Evolutionary conservation across 495 filamentous ascomycete species (phyloP), one percentile per base, ranked within the genome.

Genomic region (Tetracladium marchalianum): DNA sequence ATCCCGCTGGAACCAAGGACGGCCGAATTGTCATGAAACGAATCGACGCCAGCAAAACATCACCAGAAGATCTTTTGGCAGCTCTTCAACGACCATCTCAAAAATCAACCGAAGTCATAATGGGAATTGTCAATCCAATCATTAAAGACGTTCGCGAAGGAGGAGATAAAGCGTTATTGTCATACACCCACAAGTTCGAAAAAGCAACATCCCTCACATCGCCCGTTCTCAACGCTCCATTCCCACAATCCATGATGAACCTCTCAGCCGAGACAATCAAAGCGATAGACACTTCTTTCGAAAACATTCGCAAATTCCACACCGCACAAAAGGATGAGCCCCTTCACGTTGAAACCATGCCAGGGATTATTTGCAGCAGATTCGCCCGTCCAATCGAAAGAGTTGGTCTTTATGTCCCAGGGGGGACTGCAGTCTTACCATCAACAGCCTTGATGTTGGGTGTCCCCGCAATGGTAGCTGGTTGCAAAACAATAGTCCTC

Each of bases 381-480:
- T 97, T 97, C 69, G 82, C 84, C 1, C 75, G 93, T 2, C 80
- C 92, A 0, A 96, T 98, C 48, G 92, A 97, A 62, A 73, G 87
- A 13, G 92, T 98, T 27, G 92, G 92, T 44, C 76, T 95, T 36
- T 98, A 98, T 62, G 80, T 98, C 8, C 92, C 92, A 8, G 92
- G 92, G 45, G 92, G 92, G 41, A 98, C 92, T 0, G 92, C 92
- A 1, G 92, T 98, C 11, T 76, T 98, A 11, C 92, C 92, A 4
- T 94, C 87, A 39, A 95, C 92, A 11, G 92, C 92, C 1, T 80
- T 98, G 57, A 98, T 98, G 92, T 75, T 98, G 19, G 92, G 92
- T 58, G 92, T 97, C 5, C 92, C 92, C 13, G 92, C 92, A 31
- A 90, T 92, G 80, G 92, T 96, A 4, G 92, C 92, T 11, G 93